Evolutionary conservation across 2,329 filamentous ascomycete species (phyloP).

Genomic region (Daldinia sp.): DNA sequence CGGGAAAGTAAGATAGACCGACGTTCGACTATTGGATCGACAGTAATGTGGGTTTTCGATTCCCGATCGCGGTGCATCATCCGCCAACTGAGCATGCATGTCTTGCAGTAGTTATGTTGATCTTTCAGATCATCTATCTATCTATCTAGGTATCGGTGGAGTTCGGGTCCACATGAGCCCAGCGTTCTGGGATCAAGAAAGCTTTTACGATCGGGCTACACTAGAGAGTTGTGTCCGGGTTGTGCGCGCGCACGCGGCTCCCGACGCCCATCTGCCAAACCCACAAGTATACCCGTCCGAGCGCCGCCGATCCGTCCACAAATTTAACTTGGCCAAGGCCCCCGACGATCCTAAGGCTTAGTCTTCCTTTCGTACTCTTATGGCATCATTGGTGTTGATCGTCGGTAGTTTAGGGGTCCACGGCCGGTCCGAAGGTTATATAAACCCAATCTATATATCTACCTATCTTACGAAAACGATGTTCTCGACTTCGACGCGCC

Average conservation of each 20-base stretch:
- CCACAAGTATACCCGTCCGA: slow-evolving; percentile 48
- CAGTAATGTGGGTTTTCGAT: slow-evolving; percentile 46
- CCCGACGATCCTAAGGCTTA: slow-evolving; percentile 43
- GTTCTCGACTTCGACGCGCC: slow-evolving; percentile 43
- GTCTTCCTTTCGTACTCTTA: slow-evolving; percentile 51
- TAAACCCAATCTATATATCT: slow-evolving; percentile 34
- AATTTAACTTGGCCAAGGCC: slow-evolving; percentile 44
- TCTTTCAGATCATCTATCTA: slow-evolving; percentile 39
- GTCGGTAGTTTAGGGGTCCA: slow-evolving; percentile 50
- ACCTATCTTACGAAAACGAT: slow-evolving; percentile 43
- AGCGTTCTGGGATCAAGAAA: slow-evolving; percentile 50
- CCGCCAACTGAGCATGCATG: slow-evolving; percentile 48
- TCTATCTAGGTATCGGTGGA: slow-evolving; percentile 40
- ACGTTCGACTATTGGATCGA: slow-evolving; percentile 47
- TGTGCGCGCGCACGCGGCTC: slow-evolving; percentile 50
- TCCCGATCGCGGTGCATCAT: slow-evolving; percentile 48
- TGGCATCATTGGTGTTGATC: slow-evolving; percentile 45
- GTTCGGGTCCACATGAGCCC: slow-evolving; percentile 51
- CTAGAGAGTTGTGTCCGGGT: slow-evolving; percentile 39
- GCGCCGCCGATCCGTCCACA: slow-evolving; percentile 46
- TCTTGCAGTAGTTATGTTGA: slow-evolving; percentile 34
- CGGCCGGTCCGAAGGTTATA: slow-evolving; percentile 48
- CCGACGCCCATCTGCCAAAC: slow-evolving; percentile 52
- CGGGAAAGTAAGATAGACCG: slow-evolving; percentile 43
- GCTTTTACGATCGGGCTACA: slow-evolving; percentile 37